Evolutionary conservation across 805 yeast genomes (phyloP).

Genomic region (Wickerhamiella alocasiicola): DNA sequence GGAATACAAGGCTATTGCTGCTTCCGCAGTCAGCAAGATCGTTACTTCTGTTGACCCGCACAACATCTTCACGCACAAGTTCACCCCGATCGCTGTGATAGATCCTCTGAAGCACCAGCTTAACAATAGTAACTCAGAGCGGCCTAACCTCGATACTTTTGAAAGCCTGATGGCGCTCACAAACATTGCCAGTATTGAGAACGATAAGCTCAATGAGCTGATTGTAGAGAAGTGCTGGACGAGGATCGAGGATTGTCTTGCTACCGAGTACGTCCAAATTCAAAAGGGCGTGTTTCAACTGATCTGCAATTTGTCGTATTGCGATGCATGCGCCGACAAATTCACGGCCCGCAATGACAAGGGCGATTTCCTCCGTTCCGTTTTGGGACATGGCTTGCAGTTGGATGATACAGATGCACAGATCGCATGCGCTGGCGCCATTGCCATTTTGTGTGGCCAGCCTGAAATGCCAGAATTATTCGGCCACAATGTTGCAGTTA

Average conservation of each 20-base stretch:
- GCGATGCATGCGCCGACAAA: slow-evolving; percentile 28
- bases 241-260: slow-evolving; percentile 33
- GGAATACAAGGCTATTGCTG: slow-evolving; percentile 18
- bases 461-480: slow-evolving; percentile 24
- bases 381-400: slow-evolving; percentile 22
- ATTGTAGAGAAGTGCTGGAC: slow-evolving; percentile 34
- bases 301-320: slow-evolving; percentile 43
- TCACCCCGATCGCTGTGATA: slow-evolving; percentile 25
- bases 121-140: slow-evolving; percentile 16
- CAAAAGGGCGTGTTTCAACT: slow-evolving; percentile 55
- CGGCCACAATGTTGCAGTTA: slow-evolving; percentile 21
- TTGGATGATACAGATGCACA: slow-evolving; percentile 26
- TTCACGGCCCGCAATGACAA: slow-evolving; percentile 25
- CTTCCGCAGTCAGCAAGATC: slow-evolving; percentile 26
- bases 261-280: slow-evolving; percentile 36
- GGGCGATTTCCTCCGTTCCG: slow-evolving; percentile 24
- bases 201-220: slow-evolving; percentile 31
- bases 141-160: slow-evolving; percentile 31
- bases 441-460: slow-evolving; percentile 31
- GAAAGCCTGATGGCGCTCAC: slow-evolving; percentile 56
- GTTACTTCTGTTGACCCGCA: slow-evolving; percentile 28
- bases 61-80: slow-evolving; percentile 25
- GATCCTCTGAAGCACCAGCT: slow-evolving; percentile 26
- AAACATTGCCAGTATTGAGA: slow-evolving; percentile 43
- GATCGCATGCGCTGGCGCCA: slow-evolving; percentile 31